A percentile compares a stretch with the other conserved stretches of the same genome.
phyloP scores from a whole-genome alignment of 1,284 basidiomycete genomes.

The Athelia sp. region DNA sequence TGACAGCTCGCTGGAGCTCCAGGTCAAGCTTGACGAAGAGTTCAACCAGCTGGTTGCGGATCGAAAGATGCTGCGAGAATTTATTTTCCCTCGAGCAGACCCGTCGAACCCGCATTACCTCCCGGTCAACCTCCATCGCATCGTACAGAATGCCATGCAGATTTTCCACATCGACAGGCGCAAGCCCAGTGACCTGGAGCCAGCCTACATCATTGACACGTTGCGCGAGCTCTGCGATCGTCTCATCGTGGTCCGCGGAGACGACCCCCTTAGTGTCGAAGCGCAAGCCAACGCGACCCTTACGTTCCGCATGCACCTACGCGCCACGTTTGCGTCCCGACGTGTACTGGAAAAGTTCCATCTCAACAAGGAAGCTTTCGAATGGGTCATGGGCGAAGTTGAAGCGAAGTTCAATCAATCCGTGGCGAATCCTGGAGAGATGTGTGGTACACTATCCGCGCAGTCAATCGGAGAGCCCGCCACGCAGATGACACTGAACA shows the following conservation, averaged over 20 bases:
- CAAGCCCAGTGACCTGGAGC: constrained; percentile 90
- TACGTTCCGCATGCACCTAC: constrained; percentile 89
- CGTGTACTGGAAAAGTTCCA: constrained; percentile 85
- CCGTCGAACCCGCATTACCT: constrained; percentile 74
- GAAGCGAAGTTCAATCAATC: constrained; percentile 94
- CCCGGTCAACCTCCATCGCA: constrained; percentile 92
- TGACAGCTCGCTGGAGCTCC: constrained; percentile 85
- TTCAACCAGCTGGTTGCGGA: constrained; percentile 76
- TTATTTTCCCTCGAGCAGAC: constrained; percentile 82
- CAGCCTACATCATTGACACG: constrained; percentile 80
- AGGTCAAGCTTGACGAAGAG: constrained; percentile 87
- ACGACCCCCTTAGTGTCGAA: constrained; percentile 68
- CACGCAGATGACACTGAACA: constrained; percentile 97
- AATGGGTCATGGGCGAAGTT: constrained; percentile 97
- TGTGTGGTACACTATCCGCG: constrained; percentile 97
- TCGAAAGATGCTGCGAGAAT: constrained; percentile 70
- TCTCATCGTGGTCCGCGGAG: constrained; percentile 84
- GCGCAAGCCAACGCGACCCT: constrained; percentile 90
- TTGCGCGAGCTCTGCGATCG: constrained; percentile 69
- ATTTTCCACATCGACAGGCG: constrained; percentile 97
- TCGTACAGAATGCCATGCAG: constrained; percentile 93
- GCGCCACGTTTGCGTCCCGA: constrained; percentile 82
- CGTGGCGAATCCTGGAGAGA: constrained; percentile 91
- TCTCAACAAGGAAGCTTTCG: constrained; percentile 88
- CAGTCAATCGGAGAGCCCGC: constrained; percentile 99